Conservation (phyloP, 2,329 filamentous ascomycete genomes). For the Colletotrichum chrysophilum region DNA sequence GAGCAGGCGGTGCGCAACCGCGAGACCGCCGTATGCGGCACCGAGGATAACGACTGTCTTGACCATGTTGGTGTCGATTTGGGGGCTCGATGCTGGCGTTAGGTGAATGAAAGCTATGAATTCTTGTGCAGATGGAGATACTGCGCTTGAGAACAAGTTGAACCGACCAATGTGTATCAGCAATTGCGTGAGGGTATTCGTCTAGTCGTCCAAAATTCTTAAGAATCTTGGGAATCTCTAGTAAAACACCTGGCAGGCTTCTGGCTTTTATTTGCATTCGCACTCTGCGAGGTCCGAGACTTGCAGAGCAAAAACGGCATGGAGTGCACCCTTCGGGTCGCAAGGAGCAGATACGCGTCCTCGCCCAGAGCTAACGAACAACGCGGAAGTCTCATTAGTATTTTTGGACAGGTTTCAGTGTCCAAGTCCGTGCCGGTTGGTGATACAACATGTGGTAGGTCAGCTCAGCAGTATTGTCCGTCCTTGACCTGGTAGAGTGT, state of each 20-base stretch:
- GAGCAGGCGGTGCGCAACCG: constrained; percentile 58
- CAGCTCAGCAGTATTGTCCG: background rate
- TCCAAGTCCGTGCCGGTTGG: constrained; percentile 10
- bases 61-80: constrained; percentile 38
- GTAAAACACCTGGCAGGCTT: background rate
- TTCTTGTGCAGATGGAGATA: background rate
- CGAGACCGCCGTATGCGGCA: constrained; percentile 58
- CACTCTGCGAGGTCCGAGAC: background rate
- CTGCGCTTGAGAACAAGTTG: background rate
- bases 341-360: background rate
- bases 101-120: background rate
- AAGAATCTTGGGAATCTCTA: background rate
- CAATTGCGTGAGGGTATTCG: background rate
- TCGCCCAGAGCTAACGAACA: background rate
- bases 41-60: constrained; percentile 61
- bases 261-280: background rate
- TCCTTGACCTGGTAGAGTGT: background rate
- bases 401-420: constrained; percentile 14
- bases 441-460: constrained; percentile 10
- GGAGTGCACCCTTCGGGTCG: background rate
- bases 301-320: background rate
- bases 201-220: background rate
- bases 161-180: background rate
- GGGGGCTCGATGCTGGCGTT: background rate
- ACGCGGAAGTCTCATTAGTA: constrained; percentile 1